Base-by-base conservation (phyloP, 768 basidiomycete species). In the Suillus ampliporus region DNA sequence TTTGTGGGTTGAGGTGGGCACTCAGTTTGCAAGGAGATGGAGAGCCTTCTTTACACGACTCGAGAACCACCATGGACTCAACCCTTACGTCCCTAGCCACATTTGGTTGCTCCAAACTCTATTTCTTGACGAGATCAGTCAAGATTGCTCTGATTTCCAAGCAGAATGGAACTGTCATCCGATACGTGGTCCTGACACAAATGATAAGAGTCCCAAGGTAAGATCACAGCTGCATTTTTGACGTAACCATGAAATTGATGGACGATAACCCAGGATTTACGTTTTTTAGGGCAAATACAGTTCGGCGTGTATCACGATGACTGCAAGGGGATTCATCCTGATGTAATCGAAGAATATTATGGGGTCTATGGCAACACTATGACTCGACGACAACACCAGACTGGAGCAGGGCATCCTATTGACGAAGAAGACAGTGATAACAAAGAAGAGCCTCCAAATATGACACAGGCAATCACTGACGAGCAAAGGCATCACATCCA, bases 1-100 rank as follows among this genome's bases (percentile, higher is more conserved):
- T 0, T 31, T 75, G 3, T 76, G 75, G 71, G 69, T 72, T 8
- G 73, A 77, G n/a, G 68, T 74, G 10, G 69, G 71, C 1, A 54
- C 57, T 1, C 69, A 75, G 2, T 75, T 75, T 65, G 72, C 61
- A 3, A 57, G 50, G 1, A 26, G 60, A 23, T 77, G 76, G 76
- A n/a, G 51, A 15, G 68, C 62, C 1, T 72, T 75, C 37, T 77
- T 77, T 54, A 62, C 37, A 0, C 43, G 47, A 2, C 68, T 75
- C 2, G 74, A 74, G 57, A 38, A 44, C 7, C 50, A 64, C 1
- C 69, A 74, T 57, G 46, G 61, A 2, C 73, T 76, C 14, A 61
- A 75, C 53, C 14, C 26, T 8, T 44, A 63, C 5, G 68, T 69
- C 40, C 35, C 67, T 8, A 17, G 53, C 15, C 75, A 63, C 17